Base-by-base conservation (phyloP, 148 eudicot genomes). In the Linanthus parryae region DNA sequence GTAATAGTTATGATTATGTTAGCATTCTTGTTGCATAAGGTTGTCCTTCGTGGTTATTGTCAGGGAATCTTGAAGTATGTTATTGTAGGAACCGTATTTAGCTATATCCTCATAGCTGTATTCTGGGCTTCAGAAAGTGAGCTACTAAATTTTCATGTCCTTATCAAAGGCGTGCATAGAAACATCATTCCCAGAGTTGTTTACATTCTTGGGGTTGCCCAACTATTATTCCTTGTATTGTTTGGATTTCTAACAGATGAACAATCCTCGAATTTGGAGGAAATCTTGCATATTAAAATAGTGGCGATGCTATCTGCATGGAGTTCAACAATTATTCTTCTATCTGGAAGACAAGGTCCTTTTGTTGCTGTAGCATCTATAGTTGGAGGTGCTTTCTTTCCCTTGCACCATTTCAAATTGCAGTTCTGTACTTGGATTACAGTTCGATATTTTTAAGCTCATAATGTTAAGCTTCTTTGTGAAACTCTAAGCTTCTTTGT, bases 321-420 rank as follows among this genome's bases (percentile, higher is more conserved):
- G 78, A 82, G 95, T 68, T 71, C 95, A 52, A 68, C 85, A 26
- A 57, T 88, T 44, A 76, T 94, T 42, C 55, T 88, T 28, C 69
- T 94, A n/a, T 82, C 85, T 33, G 99, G 96, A 33, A 94, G 72
- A 65, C 99, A 88, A 76, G 99, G 99, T 25, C 72, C 88, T 39
- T 57, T 80, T 63, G 60, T 74, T 63, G 88, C 77, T 57, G 46
- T 94, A 46, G 88, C 79, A 61, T 62, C 76, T 36, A 54, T 94
- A 21, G 66, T 70, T 48, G 96, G 84, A 88, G 99, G 99, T 88
- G 59, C 69, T 44, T 62, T 46, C 60, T 57, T 54, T 51, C 36
- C 52, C 11, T 42, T 15, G 23, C 15, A n/a, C n/a, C n/a, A n/a
- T n/a, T n/a, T n/a, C n/a, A n/a, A n/a, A n/a, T n/a, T n/a, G n/a